These are phyloP conservation scores for Hibiscus mutabilis DNA, from an alignment of 345 rosid genomes.

Conservation along the genomic window DNA sequence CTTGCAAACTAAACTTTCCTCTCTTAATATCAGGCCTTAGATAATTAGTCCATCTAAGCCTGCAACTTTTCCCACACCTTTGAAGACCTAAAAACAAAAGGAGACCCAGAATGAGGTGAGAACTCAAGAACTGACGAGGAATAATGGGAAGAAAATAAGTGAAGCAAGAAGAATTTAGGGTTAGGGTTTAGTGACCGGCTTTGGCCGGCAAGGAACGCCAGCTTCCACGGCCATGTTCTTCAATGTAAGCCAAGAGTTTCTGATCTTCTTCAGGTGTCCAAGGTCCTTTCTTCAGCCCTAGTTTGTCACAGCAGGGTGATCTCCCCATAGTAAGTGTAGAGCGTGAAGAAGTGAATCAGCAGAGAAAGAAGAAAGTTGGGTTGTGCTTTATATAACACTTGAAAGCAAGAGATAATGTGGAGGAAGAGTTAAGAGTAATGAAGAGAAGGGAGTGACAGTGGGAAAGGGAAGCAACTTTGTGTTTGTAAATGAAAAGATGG, in stretches of 20 bases:
- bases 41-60: slow-evolving; percentile 95
- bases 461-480: slow-evolving; percentile 13
- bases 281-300: slow-evolving; percentile 90
- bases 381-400: slow-evolving; percentile 20
- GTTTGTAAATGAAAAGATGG: slow-evolving; percentile 29
- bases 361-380: slow-evolving; percentile 9
- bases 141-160: not conserved
- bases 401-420: not conserved
- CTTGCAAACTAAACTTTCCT: slow-evolving; percentile 85
- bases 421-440: slow-evolving; percentile 2
- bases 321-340: slow-evolving; percentile 43
- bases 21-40: slow-evolving; percentile 88
- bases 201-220: slow-evolving; percentile 84
- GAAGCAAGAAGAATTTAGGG: not conserved
- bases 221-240: slow-evolving; percentile 93
- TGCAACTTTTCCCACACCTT: slow-evolving; percentile 92
- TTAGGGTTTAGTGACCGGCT: slow-evolving; percentile 50
- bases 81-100: slow-evolving; percentile 46
- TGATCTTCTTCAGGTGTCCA: slow-evolving; percentile 98
- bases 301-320: slow-evolving; percentile 79
- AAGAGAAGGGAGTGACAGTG: slow-evolving; percentile 11
- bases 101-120: too few species aligned
- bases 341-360: slow-evolving; percentile 2
- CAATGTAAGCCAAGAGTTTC: slow-evolving; percentile 81
- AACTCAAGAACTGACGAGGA: too few species aligned